These are phyloP conservation scores for Potentilla sterilis DNA, from an alignment of 306 rosid species.

Conservation along the genomic window DNA sequence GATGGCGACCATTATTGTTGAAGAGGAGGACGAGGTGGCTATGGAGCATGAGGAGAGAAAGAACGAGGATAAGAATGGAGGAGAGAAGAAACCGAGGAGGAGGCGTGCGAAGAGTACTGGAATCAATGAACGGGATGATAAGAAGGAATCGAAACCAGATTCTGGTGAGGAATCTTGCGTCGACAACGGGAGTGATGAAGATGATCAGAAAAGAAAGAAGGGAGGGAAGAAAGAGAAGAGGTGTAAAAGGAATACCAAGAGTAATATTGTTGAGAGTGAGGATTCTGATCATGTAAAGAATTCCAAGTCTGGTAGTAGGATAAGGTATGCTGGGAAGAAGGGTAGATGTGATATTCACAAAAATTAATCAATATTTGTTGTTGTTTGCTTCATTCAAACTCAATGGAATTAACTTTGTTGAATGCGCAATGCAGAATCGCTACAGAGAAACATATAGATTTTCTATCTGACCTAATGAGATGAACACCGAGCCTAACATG, in stretches of 20 bases:
- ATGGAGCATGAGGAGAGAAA: neutral
- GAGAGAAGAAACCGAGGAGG: neutral
- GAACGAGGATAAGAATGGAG: neutral
- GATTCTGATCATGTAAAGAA: neutral
- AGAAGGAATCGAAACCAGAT: neutral
- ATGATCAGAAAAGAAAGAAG: conserved; percentile 1
- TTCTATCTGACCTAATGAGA: too few relatives aligned
- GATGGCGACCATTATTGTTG: neutral
- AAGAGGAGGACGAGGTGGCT: neutral
- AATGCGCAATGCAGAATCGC: too few relatives aligned
- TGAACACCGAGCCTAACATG: too few relatives aligned
- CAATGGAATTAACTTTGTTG: too few relatives aligned
- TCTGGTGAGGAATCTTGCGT: neutral
- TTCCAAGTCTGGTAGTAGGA: neutral
- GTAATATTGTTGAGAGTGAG: conserved; percentile 3
- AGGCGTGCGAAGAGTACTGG: neutral
- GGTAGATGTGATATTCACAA: neutral
- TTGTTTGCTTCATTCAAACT: too few relatives aligned
- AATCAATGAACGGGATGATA: neutral
- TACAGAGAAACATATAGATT: too few relatives aligned
- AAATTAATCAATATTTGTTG: neutral
- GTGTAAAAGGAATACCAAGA: neutral
- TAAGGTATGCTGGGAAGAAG: neutral
- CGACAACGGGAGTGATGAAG: neutral
- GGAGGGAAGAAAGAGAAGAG: conserved; percentile 5